Base-by-base conservation (phyloP, 169 alveolate species). In the Cryptosporidium sp. region DNA sequence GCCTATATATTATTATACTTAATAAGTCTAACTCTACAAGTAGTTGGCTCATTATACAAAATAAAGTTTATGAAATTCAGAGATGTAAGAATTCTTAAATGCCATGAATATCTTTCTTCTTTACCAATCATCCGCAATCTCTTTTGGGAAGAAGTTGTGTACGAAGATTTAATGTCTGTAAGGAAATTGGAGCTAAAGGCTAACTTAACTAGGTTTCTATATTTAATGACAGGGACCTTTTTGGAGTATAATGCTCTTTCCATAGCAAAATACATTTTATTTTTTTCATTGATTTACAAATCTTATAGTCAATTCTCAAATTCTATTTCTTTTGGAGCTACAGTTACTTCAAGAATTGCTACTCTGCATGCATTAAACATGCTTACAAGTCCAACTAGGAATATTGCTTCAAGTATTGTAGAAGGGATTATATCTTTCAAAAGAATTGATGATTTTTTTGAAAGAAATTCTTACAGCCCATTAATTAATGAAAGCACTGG, bases 231-330 rank as follows among this genome's bases (percentile, higher is more conserved):
- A 35, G 87, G 87, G n/a, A 75, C 73, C 6, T 75, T 75, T 44
- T 56, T 75, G 60, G 87, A 75, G n/a, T 75, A 75, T 26, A 75
- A 75, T 61, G 26, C 87, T 7, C 87, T 53, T 60, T 16, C 52
- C 6, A 16, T 75, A 53, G 71, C 87, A 5, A 65, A 75, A 10
- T 75, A 60, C 37, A 10, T 75, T 58, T 61, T 60, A 23, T 75
- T 75, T 35, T 75, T 18, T 39, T 42, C 75, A 23, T 75, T 56
- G 39, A 26, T 61, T 21, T 75, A 16, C 21, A 2, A 35, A 31
- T 33, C 44, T 10, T 9, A 31, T 26, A 37, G 9, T 21, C 26
- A 31, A 61, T 2, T 23, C 12, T 23, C 21, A 39, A 39, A 18
- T 23, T 18, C 23, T 35, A 37, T 6, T n/a, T 42, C 60, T 16